Base-by-base conservation (phyloP, 768 basidiomycete species). In the Tulasnella sp. region DNA sequence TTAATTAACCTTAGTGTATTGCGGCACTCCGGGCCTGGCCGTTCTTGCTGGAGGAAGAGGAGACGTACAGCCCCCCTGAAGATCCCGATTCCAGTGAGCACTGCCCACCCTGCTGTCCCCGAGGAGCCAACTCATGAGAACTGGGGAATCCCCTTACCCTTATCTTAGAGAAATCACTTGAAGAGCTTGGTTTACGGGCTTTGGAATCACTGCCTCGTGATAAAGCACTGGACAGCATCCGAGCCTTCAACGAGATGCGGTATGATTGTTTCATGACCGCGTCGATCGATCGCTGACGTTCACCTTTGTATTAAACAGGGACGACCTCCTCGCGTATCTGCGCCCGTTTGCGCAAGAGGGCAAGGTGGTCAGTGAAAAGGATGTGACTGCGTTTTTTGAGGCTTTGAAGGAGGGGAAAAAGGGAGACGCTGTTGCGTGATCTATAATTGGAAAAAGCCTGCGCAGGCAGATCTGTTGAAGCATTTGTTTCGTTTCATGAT, bases 231-330 rank as follows among this genome's bases (percentile, higher is more conserved):
- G 92, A 96, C 82, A 93, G 94, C 0, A 94, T 95, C 34, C 89
- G 91, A 79, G 94, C 93, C 6, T 95, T 93, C 85, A 94, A 95
- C 82, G 87, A 89, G 79, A 92, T 96, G 93, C 88, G 93, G 94
- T 94, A 42, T 31, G 76, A 10, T 5, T 10, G 56, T 71, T 18
- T 31, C 21, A 14, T 31, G 18, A 36, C 12, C 24, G 48, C 36
- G 24, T 39, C 36, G 34, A 52, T 44, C 58, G 56, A 31, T 46
- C 62, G 68, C 74, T 75, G 27, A 74, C 40, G 7, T 24, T 10
- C 40, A 81, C 52, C 16, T 48, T 73, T 74, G 71, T 24, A 10
- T 81, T 74, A 74, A n/a, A n/a, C 81, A 94, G 94, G 80, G 93
- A 95, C 82, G 89, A 91, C 78, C 86, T 95, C 27, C 87, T 92